phyloP scores from a whole-genome alignment of 1,139 yeast genomes.

The Wickerhamiella pararugosa region DNA sequence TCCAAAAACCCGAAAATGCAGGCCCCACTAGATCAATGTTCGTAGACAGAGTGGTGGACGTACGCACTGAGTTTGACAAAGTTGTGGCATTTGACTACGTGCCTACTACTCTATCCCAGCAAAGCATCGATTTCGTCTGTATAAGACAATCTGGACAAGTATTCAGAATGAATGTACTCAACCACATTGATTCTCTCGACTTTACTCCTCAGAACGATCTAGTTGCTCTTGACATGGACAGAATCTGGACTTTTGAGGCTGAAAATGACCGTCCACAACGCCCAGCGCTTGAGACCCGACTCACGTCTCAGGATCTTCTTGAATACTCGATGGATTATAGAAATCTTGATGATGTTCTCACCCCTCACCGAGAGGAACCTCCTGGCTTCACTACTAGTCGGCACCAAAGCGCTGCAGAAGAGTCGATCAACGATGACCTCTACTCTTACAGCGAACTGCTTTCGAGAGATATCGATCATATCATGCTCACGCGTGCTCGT shows the following conservation, averaged over 20 bases:
- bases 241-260: constrained; percentile 10
- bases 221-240: constrained; percentile 42
- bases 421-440: constrained; percentile 2
- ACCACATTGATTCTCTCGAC: constrained; percentile 45
- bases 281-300: neutral
- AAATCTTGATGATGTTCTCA: too few species aligned
- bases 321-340: neutral
- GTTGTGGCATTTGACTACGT: constrained; percentile 78
- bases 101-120: constrained; percentile 21
- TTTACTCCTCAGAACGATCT: constrained; percentile 65
- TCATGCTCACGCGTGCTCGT: constrained; percentile 54
- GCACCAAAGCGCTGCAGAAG: neutral
- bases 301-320: constrained; percentile 3
- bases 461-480: constrained; percentile 22
- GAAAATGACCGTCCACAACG: constrained; percentile 12
- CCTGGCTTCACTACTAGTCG: neutral
- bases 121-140: constrained; percentile 45
- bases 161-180: constrained; percentile 62
- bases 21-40: constrained; percentile 32
- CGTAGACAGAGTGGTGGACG: constrained; percentile 63
- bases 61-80: constrained; percentile 61
- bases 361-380: too few species aligned
- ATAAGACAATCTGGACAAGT: constrained; percentile 84
- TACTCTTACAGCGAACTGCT: constrained; percentile 14
- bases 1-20: neutral